Percentiles rank a stretch among this genome's conserved stretches.
Conservation (phyloP, 768 basidiomycete species). For the Hericium erinaceus region DNA sequence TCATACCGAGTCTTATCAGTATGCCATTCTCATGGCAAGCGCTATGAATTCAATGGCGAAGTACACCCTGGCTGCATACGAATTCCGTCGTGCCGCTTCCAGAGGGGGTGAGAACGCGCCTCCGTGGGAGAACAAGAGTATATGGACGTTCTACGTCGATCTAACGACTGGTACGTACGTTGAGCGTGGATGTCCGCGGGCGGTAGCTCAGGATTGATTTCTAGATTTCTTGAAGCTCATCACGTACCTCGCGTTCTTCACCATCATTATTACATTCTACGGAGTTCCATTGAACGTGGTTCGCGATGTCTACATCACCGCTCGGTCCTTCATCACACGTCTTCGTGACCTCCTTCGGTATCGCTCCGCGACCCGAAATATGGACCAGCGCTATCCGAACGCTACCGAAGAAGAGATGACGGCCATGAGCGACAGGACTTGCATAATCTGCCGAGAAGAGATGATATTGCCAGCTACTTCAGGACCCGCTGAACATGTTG, state of each 20-base stretch:
- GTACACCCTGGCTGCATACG: slow-evolving; percentile 74
- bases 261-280: slow-evolving; percentile 87
- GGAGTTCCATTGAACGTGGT: slow-evolving; percentile 95
- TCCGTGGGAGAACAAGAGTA: slow-evolving; percentile 96
- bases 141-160: slow-evolving; percentile 94
- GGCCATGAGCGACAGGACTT: slow-evolving; percentile 79
- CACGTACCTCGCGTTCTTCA: slow-evolving; percentile 91
- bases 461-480: slow-evolving; percentile 44
- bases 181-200: background rate
- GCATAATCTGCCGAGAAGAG: slow-evolving; percentile 97
- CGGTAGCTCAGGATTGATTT: slow-evolving; percentile 1
- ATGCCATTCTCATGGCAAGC: slow-evolving; percentile 80
- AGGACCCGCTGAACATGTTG: slow-evolving; percentile 5
- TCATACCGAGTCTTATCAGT: slow-evolving; percentile 36
- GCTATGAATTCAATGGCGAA: slow-evolving; percentile 71
- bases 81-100: slow-evolving; percentile 68
- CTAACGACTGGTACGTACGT: slow-evolving; percentile 65
- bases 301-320: slow-evolving; percentile 93
- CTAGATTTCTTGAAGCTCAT: slow-evolving; percentile 88
- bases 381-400: slow-evolving; percentile 93
- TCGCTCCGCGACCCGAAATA: slow-evolving; percentile 88
- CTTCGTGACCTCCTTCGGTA: slow-evolving; percentile 86
- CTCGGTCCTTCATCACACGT: slow-evolving; percentile 83
- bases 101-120: slow-evolving; percentile 80
- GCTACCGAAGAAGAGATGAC: slow-evolving; percentile 80